Evolutionary conservation across 345 rosid genomes (phyloP), one percentile per base, ranked within the genome.

Genomic region (Excoecaria agallocha): DNA sequence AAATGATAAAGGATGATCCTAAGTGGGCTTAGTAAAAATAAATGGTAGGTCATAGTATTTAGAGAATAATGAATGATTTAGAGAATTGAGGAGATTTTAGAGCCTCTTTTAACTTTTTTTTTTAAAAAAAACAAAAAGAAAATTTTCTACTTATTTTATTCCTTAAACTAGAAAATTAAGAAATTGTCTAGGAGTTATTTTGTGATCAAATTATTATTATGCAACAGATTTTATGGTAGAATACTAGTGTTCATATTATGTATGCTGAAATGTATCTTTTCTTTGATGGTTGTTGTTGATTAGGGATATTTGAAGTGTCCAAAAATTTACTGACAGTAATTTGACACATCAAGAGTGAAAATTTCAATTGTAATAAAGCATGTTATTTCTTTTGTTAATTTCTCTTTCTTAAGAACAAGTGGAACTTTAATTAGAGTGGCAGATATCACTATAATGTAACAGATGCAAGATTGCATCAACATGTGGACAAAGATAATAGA

Each of bases 401-500:
- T 59, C 51, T 49, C 11, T 45, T 64, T 71, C 58, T 71, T 45
- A 41, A 30, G 16, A 43, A 13, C 63, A 38, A 72, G 7, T 50
- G 17, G 19, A 37, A 50, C 12, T 25, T 56, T 57, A 48, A 35
- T 17, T 45, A 70, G 70, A 37, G 6, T 35, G 66, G 61, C 25
- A 80, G 82, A 61, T 80, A 80, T 45, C 82, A 80, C 70, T 80
- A 80, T 68, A 80, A 80, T 71, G 82, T 80, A 51, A 76, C 82
- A 2, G 82, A 80, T 48, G 74, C 76, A 43, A 80, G 82, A 76
- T 69, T 80, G 65, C 73, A 57, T 6, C 82, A 80, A 65, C 82
- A 80, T 75, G 79, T 80, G 59, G 82, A 80, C 15, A 75, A 76
- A 68, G 82, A 79, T 58, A 93, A 88, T 58, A 97, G 89, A 82